Evolutionary conservation across 169 alveolate genomes (phyloP), one percentile per base, ranked within the genome.

Genomic region (Plasmodium sp.): DNA sequence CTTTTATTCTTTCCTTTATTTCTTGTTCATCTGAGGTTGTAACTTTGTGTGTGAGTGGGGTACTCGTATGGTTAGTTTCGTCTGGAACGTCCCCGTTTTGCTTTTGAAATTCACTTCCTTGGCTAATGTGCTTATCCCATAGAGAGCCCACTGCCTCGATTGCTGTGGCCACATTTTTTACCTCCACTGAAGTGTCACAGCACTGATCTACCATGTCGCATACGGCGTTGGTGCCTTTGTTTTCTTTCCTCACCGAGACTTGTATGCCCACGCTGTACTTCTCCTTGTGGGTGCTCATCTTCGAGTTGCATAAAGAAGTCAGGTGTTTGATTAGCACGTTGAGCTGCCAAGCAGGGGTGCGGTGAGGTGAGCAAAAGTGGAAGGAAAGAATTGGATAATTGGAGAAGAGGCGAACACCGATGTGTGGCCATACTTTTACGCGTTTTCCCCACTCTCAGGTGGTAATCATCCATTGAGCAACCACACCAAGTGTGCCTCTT

Each of bases 251-350:
- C 62, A 86, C 81, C 5, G 54, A n/a, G 2, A 79, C 85, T 58
- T 86, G 93, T 22, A 86, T 58, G 9, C 86, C 93, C 3, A 79
- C 88, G 58, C 41, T 56, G 27, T 71, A 86, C 18, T 51, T 86
- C 34, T 77, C 86, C 34, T 51, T 22, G 34, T 16, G 41, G 54
- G 16, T 0, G 34, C 18, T 77, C 56, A 36, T 74, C 43, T 56
- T 54, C 16, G 81, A 51, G 81, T 16, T 51, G 67, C 81, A 34
- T 75, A 75, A 56, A 6, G 86, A 51, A 10, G 93, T 86, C 48
- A 86, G 72, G 18, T 86, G 93, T 51, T 77, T 86, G n/a, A 86
- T 86, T 56, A 86, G 22, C 43, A 86, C 93, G 71, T 86, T 86
- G 33, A 86, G 71, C 93, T 86, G 81, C 77, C 14, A 34, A 74